Evolutionary conservation across 1,284 basidiomycete genomes (phyloP).

Genomic region (Ustilago esculenta): DNA sequence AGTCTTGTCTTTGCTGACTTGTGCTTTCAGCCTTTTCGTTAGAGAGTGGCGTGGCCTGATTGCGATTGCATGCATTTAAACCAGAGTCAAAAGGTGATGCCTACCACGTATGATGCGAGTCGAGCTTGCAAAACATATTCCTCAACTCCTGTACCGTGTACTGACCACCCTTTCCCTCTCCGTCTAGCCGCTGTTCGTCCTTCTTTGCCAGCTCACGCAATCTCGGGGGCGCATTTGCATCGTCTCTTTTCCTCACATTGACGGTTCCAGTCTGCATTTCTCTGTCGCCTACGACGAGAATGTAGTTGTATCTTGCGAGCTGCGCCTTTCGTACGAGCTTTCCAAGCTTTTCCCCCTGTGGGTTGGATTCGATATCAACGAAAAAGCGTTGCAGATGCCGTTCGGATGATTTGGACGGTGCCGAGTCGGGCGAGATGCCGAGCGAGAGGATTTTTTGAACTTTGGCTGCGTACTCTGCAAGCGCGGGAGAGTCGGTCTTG

Average conservation of each 20-base stretch:
- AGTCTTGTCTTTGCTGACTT: background rate
- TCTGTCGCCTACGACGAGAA: conserved; percentile 60
- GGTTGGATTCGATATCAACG: conserved; percentile 57
- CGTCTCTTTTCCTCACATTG: conserved; percentile 50
- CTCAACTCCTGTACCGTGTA: conserved; percentile 14
- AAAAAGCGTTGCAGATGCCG: conserved; percentile 56
- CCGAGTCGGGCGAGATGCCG: conserved; percentile 13
- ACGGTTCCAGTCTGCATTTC: conserved; percentile 54
- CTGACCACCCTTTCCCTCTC: conserved; percentile 9
- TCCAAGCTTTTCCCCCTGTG: conserved; percentile 51
- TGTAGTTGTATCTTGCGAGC: conserved; percentile 56
- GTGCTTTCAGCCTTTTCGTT: background rate
- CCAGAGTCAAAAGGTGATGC: no score
- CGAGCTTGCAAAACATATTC: conserved; percentile 23
- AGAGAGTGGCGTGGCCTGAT: background rate
- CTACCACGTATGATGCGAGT: conserved; percentile 32
- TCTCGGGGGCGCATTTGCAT: conserved; percentile 18
- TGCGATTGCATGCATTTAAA: background rate
- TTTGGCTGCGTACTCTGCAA: conserved; percentile 33
- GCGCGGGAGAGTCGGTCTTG: conserved; percentile 13
- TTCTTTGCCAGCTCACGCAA: conserved; percentile 10
- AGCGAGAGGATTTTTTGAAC: conserved; percentile 42
- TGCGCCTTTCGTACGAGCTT: conserved; percentile 59
- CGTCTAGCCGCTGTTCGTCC: background rate
- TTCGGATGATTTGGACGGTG: conserved; percentile 3